Percentiles rank a stretch among this genome's conserved stretches.
phyloP scores from a whole-genome alignment of 139 green algal species.

The Chlamydomonas incerta region DNA sequence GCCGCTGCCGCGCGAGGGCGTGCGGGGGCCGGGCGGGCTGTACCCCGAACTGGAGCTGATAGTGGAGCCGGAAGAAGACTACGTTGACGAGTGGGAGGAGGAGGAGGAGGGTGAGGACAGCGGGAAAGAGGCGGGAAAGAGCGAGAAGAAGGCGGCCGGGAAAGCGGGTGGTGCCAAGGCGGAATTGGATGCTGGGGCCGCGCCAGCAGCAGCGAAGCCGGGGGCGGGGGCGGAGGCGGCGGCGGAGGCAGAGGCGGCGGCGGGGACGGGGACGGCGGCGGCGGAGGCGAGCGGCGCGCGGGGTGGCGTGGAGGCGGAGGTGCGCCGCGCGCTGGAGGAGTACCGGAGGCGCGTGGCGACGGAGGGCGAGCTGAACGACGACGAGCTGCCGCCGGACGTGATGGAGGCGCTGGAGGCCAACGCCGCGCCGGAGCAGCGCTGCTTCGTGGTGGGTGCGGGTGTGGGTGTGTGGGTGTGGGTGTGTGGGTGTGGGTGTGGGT shows the following conservation, averaged over 20 bases:
- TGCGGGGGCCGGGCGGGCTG: slow-evolving; percentile 12
- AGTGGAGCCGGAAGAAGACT: slow-evolving; percentile 78
- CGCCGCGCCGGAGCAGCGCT: slow-evolving; percentile 48
- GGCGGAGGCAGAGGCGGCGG: neutral
- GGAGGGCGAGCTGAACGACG: slow-evolving; percentile 71
- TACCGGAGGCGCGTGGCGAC: slow-evolving; percentile 60
- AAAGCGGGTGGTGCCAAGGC: too few species aligned
- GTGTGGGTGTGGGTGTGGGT: too few species aligned
- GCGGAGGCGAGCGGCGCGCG: neutral
- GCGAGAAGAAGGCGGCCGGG: neutral
- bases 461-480: too few species aligned
- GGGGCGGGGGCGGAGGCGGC: neutral
- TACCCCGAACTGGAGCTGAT: slow-evolving; percentile 81
- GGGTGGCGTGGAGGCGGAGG: slow-evolving; percentile 25
- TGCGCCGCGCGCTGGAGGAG: slow-evolving; percentile 59
- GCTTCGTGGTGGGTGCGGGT: slow-evolving; percentile 71
- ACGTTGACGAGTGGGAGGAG: slow-evolving; percentile 20
- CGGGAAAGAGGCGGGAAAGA: neutral
- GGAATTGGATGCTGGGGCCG: neutral
- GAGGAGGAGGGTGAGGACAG: slow-evolving; percentile 51
- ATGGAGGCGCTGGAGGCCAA: slow-evolving; percentile 70
- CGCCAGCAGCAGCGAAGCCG: neutral
- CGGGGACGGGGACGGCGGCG: neutral
- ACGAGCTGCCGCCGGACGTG: slow-evolving; percentile 74
- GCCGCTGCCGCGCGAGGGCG: slow-evolving; percentile 18